Evolutionary conservation across 768 basidiomycete species (phyloP).

Genomic region (Dacryopinax primogenitus): DNA sequence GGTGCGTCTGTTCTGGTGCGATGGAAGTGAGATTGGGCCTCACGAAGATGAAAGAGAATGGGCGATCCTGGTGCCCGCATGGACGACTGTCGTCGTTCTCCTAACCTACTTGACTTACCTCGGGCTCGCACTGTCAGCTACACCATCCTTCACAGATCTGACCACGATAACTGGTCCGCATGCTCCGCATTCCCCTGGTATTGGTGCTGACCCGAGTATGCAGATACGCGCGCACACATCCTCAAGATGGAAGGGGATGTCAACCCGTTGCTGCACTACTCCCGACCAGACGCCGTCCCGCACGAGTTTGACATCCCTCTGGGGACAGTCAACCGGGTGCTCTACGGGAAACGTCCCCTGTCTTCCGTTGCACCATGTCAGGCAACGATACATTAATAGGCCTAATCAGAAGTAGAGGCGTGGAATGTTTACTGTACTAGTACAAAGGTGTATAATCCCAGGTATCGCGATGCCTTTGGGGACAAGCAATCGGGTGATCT

Average conservation of each 20-base stretch:
- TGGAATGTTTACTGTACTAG: no score
- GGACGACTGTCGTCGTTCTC: slow-evolving; percentile 54
- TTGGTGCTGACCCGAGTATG: background rate
- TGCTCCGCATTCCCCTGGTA: background rate
- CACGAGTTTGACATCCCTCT: slow-evolving; percentile 74
- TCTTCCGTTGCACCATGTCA: no score
- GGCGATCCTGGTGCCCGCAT: slow-evolving; percentile 70
- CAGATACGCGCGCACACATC: slow-evolving; percentile 48
- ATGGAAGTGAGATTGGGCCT: background rate
- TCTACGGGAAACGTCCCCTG: slow-evolving; percentile 35
- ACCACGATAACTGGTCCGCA: slow-evolving; percentile 56
- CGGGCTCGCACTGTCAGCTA: slow-evolving; percentile 55
- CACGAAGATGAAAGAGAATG: slow-evolving; percentile 48
- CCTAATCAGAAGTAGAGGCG: no score
- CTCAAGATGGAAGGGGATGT: slow-evolving; percentile 23
- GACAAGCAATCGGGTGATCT: no score
- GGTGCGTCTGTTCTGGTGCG: slow-evolving; percentile 34
- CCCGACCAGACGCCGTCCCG: slow-evolving; percentile 38
- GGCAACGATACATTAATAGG: no score
- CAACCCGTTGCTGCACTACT: slow-evolving; percentile 40
- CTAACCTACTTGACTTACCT: slow-evolving; percentile 68
- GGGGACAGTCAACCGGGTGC: slow-evolving; percentile 61
- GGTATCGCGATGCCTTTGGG: no score
- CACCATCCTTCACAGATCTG: slow-evolving; percentile 57
- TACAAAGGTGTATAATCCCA: no score